Base-by-base conservation (phyloP, 371 early-diverging fungal genomes). In the Fennellomyces sp. region DNA sequence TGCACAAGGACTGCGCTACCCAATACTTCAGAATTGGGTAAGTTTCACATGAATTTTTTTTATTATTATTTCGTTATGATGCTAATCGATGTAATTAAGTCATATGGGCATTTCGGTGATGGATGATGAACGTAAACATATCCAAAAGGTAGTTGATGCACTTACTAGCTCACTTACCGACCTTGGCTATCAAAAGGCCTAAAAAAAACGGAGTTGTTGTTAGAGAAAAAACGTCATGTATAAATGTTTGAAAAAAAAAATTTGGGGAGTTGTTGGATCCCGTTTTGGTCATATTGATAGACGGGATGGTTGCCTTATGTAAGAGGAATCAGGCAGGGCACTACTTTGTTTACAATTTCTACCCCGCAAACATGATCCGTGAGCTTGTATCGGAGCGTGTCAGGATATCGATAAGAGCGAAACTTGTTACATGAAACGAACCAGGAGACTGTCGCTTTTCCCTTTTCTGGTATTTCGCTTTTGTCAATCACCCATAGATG, bases 21-120 rank as follows among this genome's bases (percentile, higher is more conserved):
- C 88, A 92, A 73, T 98, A 98, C 81, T 97, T 98, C 88, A 91
- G 98, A 60, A 83, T 97, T 59, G 98, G 85, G 79, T 80, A 75
- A 71, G 74, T 61, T 54, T 39, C n/a, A n/a, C n/a, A n/a, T n/a
- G n/a, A n/a, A n/a, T 39, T 13, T 10, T 25, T 10, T 23, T 28
- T 36, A 0, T 36, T 31, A 17, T 23, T 38, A 3, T 38, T 31
- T 38, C 21, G 12, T 53, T 23, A 28, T 25, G 25, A 48, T 27
- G 25, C 23, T 15, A 13, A 42, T 30, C 15, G 42, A 29, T 13
- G n/a, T 10, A 19, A 47, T 25, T 25, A 65, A 82, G 93, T 35
- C 94, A 93, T 69, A 95, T 97, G 96, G 96, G 96, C 75, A 86
- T 97, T 56, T 89, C 92, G 13, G 94, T 91, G 47, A 87, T 85